A percentile compares a stretch with the other conserved stretches of the same genome.
Conservation (phyloP, 768 basidiomycete genomes). For the Xanthoconium stramineum region DNA sequence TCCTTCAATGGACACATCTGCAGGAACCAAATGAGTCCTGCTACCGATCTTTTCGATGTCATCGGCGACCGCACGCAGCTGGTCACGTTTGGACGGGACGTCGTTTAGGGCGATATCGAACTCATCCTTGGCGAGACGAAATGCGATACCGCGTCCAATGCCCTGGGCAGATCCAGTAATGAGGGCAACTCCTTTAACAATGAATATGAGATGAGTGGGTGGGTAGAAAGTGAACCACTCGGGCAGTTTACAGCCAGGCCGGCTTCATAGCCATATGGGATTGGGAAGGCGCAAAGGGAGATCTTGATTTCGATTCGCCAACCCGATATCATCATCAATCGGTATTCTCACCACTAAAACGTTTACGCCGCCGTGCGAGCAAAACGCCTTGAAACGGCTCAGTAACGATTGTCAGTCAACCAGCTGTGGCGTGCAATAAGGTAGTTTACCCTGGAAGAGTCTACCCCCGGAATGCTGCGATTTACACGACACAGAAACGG, state of each 20-base stretch:
- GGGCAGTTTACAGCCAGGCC: not conserved
- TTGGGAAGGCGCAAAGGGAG: no score
- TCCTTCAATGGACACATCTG: not conserved
- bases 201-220: not conserved
- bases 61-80: not conserved
- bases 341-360: no score
- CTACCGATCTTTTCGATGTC: not conserved
- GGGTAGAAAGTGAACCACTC: not conserved
- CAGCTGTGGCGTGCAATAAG: not conserved
- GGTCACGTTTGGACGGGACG: not conserved
- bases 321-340: no score
- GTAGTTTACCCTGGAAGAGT: no score
- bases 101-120: not conserved
- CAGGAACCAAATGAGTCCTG: not conserved
- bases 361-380: not conserved
- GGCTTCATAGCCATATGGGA: not conserved
- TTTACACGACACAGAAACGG: not conserved
- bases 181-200: not conserved
- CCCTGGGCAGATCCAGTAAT: not conserved
- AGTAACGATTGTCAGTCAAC: not conserved
- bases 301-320: no score
- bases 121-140: not conserved
- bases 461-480: not conserved
- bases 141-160: not conserved
- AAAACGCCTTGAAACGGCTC: not conserved